These are phyloP conservation scores for Thelonectria olida DNA, from an alignment of 2,329 filamentous ascomycete genomes.

Conservation along the genomic window DNA sequence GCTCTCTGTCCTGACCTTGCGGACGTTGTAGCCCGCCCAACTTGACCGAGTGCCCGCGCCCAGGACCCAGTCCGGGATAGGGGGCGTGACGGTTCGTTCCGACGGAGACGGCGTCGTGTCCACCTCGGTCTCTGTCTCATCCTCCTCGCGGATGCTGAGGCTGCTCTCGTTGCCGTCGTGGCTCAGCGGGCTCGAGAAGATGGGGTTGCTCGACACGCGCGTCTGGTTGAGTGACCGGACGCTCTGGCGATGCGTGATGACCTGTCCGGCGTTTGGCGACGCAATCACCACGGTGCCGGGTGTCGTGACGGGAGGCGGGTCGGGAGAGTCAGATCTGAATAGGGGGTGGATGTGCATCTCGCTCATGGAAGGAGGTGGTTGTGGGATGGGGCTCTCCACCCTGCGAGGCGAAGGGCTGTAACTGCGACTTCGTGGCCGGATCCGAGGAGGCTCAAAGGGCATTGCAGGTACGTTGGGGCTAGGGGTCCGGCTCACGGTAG, in stretches of 20 bases:
- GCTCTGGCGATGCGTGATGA: constrained; percentile 65
- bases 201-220: constrained; percentile 64
- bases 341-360: constrained; percentile 82
- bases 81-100: constrained; percentile 64
- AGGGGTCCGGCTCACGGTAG: constrained; percentile 69
- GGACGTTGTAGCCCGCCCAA: constrained; percentile 56
- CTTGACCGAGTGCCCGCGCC: constrained; percentile 61
- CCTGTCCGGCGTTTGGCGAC: constrained; percentile 72
- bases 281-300: constrained; percentile 77
- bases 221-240: constrained; percentile 61
- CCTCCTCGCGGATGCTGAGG: constrained; percentile 37
- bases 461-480: constrained; percentile 67
- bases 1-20: constrained; percentile 40
- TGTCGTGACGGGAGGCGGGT: constrained; percentile 71
- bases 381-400: constrained; percentile 34
- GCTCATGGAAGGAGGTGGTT: constrained; percentile 47
- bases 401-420: constrained; percentile 56
- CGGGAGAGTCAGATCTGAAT: constrained; percentile 77
- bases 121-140: constrained; percentile 34
- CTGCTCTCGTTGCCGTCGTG: constrained; percentile 52
- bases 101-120: constrained; percentile 30
- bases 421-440: constrained; percentile 58
- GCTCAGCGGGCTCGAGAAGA: constrained; percentile 57
- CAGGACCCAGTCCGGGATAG: constrained; percentile 70
- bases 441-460: constrained; percentile 62